Percentiles rank a stretch among this genome's conserved stretches.
phyloP scores from a whole-genome alignment of 495 filamentous ascomycete genomes.

The Polyplosphaeria fusca region DNA sequence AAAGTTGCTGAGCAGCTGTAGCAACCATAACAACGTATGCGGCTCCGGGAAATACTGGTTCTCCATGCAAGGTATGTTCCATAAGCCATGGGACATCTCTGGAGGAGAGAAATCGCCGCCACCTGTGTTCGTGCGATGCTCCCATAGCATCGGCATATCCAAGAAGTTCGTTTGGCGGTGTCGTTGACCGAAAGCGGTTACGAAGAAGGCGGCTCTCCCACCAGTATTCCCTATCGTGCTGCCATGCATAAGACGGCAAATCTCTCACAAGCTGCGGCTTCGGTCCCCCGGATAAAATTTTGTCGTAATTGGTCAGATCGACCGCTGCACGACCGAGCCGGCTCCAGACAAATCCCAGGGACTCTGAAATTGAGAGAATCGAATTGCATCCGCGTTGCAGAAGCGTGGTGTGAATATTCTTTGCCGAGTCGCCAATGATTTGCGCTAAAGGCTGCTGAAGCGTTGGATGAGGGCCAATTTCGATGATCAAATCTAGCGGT shows the following conservation, averaged over 20 bases:
- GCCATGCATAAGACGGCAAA: conserved; percentile 28
- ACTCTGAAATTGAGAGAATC: background rate
- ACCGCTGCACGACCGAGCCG: conserved; percentile 4
- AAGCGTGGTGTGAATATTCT: background rate
- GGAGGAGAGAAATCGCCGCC: conserved; percentile 46
- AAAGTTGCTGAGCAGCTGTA: conserved; percentile 33
- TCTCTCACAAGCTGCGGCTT: conserved; percentile 2
- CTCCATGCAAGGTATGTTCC: conserved; percentile 44
- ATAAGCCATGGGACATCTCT: conserved; percentile 46
- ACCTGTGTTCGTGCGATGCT: conserved; percentile 34
- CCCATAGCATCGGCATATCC: background rate
- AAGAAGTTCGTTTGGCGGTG: conserved; percentile 10
- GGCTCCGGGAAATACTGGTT: conserved; percentile 45
- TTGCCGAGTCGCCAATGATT: background rate
- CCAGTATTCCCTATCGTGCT: conserved; percentile 22
- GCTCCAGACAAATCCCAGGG: conserved; percentile 1
- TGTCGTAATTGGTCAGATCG: conserved; percentile 7
- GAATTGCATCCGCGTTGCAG: background rate
- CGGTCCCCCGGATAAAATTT: background rate
- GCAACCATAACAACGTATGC: conserved; percentile 45
- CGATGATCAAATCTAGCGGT: conserved; percentile 5
- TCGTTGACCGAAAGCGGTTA: background rate
- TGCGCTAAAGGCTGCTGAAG: conserved; percentile 6
- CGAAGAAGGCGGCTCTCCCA: conserved; percentile 12
- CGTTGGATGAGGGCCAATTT: conserved; percentile 13